Percentiles rank a stretch among this genome's conserved stretches.
phyloP scores from a whole-genome alignment of 2,329 filamentous ascomycete genomes.

The Xylariales sp. region DNA sequence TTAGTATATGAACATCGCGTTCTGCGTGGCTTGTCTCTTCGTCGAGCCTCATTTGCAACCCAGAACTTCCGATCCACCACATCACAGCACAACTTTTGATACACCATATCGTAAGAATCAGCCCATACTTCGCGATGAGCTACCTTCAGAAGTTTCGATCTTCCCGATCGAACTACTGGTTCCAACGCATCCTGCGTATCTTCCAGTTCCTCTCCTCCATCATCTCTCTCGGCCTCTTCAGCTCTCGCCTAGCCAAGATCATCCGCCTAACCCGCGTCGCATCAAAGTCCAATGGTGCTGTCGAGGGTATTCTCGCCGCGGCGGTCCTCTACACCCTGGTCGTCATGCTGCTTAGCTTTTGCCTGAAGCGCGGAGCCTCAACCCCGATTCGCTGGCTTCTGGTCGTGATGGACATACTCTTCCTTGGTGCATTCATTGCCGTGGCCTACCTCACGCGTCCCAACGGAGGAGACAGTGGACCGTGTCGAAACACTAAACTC shows the following conservation, averaged over 20 bases:
- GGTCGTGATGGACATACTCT: conserved; percentile 33
- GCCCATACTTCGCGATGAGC: too few relatives aligned
- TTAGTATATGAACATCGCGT: too few relatives aligned
- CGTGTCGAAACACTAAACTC: conserved; percentile 14
- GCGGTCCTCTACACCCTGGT: conserved; percentile 38
- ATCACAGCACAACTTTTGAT: too few relatives aligned
- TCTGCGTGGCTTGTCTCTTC: too few relatives aligned
- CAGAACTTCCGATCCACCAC: too few relatives aligned
- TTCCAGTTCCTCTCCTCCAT: conserved; percentile 39
- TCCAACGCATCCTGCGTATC: conserved; percentile 32
- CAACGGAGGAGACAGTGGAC: conserved; percentile 27
- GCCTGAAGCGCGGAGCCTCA: conserved; percentile 27
- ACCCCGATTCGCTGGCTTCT: conserved; percentile 33
- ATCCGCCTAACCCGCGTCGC: conserved; percentile 29
- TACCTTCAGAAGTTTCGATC: conserved; percentile 3
- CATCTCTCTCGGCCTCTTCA: conserved; percentile 38
- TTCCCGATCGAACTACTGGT: conserved; percentile 13
- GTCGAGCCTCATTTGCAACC: too few relatives aligned
- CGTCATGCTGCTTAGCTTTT: conserved; percentile 28
- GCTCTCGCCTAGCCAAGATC: conserved; percentile 34
- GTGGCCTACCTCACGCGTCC: conserved; percentile 35
- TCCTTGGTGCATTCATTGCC: conserved; percentile 38
- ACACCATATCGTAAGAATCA: too few relatives aligned
- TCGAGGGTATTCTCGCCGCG: conserved; percentile 40
- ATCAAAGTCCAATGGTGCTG: conserved; percentile 28